These are phyloP conservation scores for Asterella californica DNA, from an alignment of 225 moss, liverwort and hornwort species.

Conservation along the genomic window DNA sequence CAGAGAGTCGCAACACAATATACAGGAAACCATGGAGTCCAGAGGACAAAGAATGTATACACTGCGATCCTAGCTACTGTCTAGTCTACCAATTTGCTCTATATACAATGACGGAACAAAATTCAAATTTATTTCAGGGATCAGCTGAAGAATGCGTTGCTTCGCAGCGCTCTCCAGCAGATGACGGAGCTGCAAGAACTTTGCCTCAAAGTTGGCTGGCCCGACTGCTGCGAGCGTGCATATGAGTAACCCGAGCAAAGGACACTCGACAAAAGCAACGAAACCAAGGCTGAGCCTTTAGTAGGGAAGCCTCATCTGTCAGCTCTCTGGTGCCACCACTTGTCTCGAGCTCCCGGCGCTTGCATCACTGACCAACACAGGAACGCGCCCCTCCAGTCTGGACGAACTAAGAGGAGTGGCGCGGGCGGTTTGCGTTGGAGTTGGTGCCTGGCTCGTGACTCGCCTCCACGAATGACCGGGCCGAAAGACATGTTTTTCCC, in stretches of 20 bases:
- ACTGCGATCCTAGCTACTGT: not conserved
- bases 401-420: not conserved
- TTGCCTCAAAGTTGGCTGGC: not conserved
- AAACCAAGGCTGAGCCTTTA: not conserved
- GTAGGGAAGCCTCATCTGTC: conserved; percentile 1
- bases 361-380: not conserved
- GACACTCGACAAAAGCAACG: not conserved
- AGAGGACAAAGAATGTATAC: not conserved
- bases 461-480: no score
- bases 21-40: not conserved
- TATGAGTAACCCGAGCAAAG: not conserved
- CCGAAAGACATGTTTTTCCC: no score
- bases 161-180: not conserved
- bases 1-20: not conserved
- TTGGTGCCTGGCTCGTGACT: no score
- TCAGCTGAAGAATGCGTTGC: not conserved
- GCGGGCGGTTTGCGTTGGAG: no score
- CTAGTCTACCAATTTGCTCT: not conserved
- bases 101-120: not conserved
- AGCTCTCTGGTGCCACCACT: conserved; percentile 8
- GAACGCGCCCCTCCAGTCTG: not conserved
- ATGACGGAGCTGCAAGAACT: not conserved
- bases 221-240: not conserved
- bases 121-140: not conserved
- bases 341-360: not conserved